Base-by-base conservation (phyloP, 2,329 filamentous ascomycete species). In the Cercospora sesami region DNA sequence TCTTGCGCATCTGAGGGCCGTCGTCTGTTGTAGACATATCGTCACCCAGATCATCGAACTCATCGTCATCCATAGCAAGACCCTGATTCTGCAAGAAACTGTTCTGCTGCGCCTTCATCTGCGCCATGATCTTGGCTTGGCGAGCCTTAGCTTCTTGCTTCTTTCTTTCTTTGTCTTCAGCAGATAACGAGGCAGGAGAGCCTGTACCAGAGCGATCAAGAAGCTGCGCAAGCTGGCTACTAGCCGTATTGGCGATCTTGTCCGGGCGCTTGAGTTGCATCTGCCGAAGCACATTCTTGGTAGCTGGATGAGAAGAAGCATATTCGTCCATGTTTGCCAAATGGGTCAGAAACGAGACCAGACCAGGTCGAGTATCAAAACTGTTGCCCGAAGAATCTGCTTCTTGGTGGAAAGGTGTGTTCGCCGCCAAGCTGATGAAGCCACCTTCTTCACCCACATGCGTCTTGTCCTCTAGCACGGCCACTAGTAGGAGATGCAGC, bases 81-180 rank as follows among this genome's bases (percentile, higher is more conserved):
- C 89, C 90, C 79, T 97, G 94, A 71, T 90, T 95, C 66, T 92
- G 91, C 81, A 99, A 83, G 80, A 99, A 99, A 75, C 89, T 95
- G 80, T 96, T 94, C 78, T 98, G 96, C 77, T 99, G 94, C 77
- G 97, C 91, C 78, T 98, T 95, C 80, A 99, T 97, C 77, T 97
- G 93, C 1, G 94, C 95, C 94, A 99, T 97, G 33, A 99, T 93
- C 75, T 89, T 91, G 1, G 94, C 94, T 79, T 98, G 94, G 23
- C 95, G 89, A 74, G 93, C 94, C 48, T 94, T 81, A 0, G 95
- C 95, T 63, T 94, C 92, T 79, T 91, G 91, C 84, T 97, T 99
- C 83, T 94, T 97, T 69, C 88, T 86, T 75, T 94, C 91, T 72
- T 90, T 90, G 68, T 91, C 90, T 42, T 85, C 87, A 5, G 80